Evolutionary conservation across 2,329 filamentous ascomycete species (phyloP), one percentile per base, ranked within the genome.

Genomic region (Chaetomium olivaceum): DNA sequence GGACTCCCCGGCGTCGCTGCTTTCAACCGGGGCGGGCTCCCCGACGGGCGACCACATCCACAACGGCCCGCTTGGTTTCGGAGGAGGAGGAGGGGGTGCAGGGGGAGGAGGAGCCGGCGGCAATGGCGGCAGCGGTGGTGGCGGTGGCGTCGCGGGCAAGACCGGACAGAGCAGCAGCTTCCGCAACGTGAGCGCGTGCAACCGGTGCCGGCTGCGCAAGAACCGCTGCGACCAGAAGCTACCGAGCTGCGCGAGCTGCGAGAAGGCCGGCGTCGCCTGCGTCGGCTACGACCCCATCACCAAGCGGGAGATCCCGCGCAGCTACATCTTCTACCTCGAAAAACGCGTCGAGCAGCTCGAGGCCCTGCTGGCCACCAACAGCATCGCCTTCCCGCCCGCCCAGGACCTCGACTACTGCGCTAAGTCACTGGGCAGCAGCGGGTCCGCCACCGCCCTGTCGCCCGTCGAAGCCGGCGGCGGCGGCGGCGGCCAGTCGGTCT

Each of bases 221-320:
- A 98, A 97, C 76, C 86, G 93, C 61, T 98, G 94, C 79, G 94
- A 98, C 78, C 94, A 97, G 83, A 89, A 90, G 70, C 84, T 98
- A 68, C 94, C 94, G 9, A 92, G 91, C 73, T 98, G 94, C 77
- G 89, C 91, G 51, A 92, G 91, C 71, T 98, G 94, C 79, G 92
- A 93, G 76, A 97, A 97, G 80, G 93, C 91, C n/a, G 86, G 87
- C 65, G 91, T 96, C 55, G 89, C 91, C 71, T 98, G 95, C 77
- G 92, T 97, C 59, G 94, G 94, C 68, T 97, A 97, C 77, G 94
- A 98, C 76, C 93, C 94, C 39, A 97, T 97, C 74, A 96, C 92
- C 27, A 97, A 97, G 83, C 89, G 91, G 75, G 93, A 97, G 79
- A 97, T 98, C 65, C 94, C 94, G 58, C 87, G 93, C 78, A 93